These are phyloP conservation scores for Tylopilus subfusipes DNA, from an alignment of 768 basidiomycete species.

Conservation along the genomic window DNA sequence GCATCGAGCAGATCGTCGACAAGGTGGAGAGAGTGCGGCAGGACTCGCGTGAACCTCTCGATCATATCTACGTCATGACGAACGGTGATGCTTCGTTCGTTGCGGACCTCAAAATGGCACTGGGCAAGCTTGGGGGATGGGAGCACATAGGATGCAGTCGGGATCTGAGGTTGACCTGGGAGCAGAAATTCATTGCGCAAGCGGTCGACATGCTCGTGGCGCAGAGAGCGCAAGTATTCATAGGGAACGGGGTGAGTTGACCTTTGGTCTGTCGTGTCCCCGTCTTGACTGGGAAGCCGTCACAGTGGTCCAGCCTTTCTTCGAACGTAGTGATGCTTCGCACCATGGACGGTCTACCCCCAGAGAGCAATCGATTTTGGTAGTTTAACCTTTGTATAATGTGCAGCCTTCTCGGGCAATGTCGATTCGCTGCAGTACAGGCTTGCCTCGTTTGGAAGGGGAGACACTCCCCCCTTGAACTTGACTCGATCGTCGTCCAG, in stretches of 20 bases:
- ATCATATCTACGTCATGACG: constrained; percentile 45
- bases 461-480: too few relatives aligned
- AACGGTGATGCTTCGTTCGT: constrained; percentile 43
- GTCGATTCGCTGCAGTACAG: not conserved
- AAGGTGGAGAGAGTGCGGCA: constrained; percentile 34
- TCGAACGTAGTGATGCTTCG: constrained; percentile 40
- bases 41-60: constrained; percentile 25
- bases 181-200: constrained; percentile 43
- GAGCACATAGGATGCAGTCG: constrained; percentile 35
- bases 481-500: not conserved
- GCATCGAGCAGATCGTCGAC: constrained; percentile 37
- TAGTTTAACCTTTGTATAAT: constrained; percentile 13
- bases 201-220: constrained; percentile 51
- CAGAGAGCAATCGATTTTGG: constrained; percentile 35
- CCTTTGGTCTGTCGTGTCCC: not conserved
- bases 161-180: constrained; percentile 39
- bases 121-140: constrained; percentile 36
- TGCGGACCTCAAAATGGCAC: constrained; percentile 32
- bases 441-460: constrained; percentile 16
- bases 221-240: constrained; percentile 43
- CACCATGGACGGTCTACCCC: constrained; percentile 23
- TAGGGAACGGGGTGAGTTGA: constrained; percentile 48
- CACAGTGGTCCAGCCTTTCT: constrained; percentile 40
- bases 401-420: not conserved
- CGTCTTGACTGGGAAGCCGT: not conserved